Base-by-base conservation (phyloP, 129 eudicot genomes). In the Scalesia atractyloides region DNA sequence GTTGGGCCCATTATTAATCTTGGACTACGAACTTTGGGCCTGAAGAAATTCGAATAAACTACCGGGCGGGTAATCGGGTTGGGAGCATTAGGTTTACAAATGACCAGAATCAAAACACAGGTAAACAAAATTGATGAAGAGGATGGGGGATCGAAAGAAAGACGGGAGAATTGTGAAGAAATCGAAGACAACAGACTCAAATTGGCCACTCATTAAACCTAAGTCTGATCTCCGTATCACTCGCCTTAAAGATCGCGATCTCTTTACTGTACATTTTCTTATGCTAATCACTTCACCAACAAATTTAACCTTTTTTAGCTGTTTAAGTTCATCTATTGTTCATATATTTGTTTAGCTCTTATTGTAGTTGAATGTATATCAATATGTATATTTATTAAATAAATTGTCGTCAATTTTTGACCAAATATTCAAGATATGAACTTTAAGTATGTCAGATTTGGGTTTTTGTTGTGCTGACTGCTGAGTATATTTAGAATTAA, bases 121-220 rank as follows among this genome's bases (percentile, higher is more conserved):
- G 12, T 5, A 16, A 16, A 9, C 10, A 59, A 33, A 26, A 47
- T 37, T 61, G 62, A 82, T 70, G 86, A 84, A 84, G 58, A 87
- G 73, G 84, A 88, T 84, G 52, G 95, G 84, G 53, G 84, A 76
- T 12, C 79, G 81, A 66, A 85, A 77, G 78, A 75, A 69, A 62
- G 77, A 74, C 37, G 79, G 78, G 19, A 73, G 65, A 69, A 52
- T 24, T 39, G 75, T 74, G 68, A 91, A 80, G 78, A 71, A 80
- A 67, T 56, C 84, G 41, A 83, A 80, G 66, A 62, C 49, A 3
- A 22, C 17, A 1, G 70, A 53, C 26, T 15, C 80, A 15, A 85
- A 80, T 49, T 94, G 99, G 99, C 99, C 97, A 4, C n/a, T 50
- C 7, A 62, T 94, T 30, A 90, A 86, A 82, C 89, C 93, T 34